Evolutionary conservation across 345 rosid genomes (phyloP).

Genomic region (Psidium friedrichsthalianum): DNA sequence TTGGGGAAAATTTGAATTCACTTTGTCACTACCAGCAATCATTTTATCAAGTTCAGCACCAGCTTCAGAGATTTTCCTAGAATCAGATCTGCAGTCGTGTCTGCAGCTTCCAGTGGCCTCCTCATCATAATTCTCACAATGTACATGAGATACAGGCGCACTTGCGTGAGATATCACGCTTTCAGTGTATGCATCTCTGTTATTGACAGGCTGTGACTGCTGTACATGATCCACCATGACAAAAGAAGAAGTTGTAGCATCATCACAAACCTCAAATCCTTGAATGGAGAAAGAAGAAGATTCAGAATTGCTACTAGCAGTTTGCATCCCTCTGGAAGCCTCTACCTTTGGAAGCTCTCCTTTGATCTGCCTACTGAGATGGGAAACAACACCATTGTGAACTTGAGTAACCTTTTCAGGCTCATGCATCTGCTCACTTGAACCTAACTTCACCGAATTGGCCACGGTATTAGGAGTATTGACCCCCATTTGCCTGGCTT

Average conservation of each 20-base stretch:
- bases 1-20: slow-evolving; percentile 8
- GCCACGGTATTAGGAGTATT: slow-evolving; percentile 29
- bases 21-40: slow-evolving; percentile 8
- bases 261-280: slow-evolving; percentile 72
- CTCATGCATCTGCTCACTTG: slow-evolving; percentile 20
- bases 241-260: slow-evolving; percentile 54
- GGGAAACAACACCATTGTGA: slow-evolving; percentile 9
- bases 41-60: slow-evolving; percentile 14
- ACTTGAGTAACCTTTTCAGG: slow-evolving; percentile 21
- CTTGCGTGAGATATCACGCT: slow-evolving; percentile 21
- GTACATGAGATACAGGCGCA: slow-evolving; percentile 16
- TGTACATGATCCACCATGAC: slow-evolving; percentile 35
- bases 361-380: slow-evolving; percentile 13
- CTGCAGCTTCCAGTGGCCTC: slow-evolving; percentile 17
- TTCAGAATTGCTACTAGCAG: slow-evolving; percentile 67
- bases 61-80: slow-evolving; percentile 22
- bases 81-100: slow-evolving; percentile 14
- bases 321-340: slow-evolving; percentile 41
- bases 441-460: slow-evolving; percentile 18
- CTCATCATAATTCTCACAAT: slow-evolving; percentile 15
- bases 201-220: slow-evolving; percentile 20
- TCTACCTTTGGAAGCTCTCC: slow-evolving; percentile 32
- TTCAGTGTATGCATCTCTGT: slow-evolving; percentile 18
- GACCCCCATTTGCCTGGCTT: slow-evolving; percentile 36
- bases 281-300: slow-evolving; percentile 73